Evolutionary conservation across 2,329 filamentous ascomycete genomes (phyloP).

Genomic region (Nakataea oryzae): DNA sequence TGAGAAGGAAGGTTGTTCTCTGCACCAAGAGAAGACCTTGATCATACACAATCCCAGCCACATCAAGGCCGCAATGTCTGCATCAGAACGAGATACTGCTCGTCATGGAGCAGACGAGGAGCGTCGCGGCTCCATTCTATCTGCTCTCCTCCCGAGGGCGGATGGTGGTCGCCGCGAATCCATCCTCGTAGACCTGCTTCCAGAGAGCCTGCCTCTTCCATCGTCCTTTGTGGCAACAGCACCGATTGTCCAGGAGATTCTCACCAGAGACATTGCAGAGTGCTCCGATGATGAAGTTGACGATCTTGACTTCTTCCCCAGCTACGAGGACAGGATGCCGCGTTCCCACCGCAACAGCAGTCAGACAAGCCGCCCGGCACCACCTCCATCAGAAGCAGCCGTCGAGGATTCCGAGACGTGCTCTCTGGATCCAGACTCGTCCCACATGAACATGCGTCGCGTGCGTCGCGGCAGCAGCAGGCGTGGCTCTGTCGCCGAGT

Average conservation of each 20-base stretch:
- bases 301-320: neutral
- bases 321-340: neutral
- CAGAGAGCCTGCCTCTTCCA: conserved; percentile 6
- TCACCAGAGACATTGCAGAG: conserved; percentile 11
- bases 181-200: conserved; percentile 9
- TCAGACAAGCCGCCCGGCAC: neutral
- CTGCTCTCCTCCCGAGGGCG: neutral
- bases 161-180: conserved; percentile 5
- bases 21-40: neutral
- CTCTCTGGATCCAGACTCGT: neutral
- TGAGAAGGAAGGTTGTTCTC: neutral
- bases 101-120: neutral
- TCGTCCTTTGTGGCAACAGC: conserved; percentile 10
- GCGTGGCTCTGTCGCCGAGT: neutral
- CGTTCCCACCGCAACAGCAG: neutral
- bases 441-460: neutral
- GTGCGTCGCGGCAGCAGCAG: no score
- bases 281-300: conserved; percentile 10
- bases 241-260: conserved; percentile 12
- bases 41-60: neutral
- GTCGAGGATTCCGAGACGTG: neutral
- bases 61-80: neutral
- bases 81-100: neutral
- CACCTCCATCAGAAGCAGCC: neutral
- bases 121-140: neutral